Conservation (phyloP, 1,139 yeast species). For the Suhomyces chickasaworum region DNA sequence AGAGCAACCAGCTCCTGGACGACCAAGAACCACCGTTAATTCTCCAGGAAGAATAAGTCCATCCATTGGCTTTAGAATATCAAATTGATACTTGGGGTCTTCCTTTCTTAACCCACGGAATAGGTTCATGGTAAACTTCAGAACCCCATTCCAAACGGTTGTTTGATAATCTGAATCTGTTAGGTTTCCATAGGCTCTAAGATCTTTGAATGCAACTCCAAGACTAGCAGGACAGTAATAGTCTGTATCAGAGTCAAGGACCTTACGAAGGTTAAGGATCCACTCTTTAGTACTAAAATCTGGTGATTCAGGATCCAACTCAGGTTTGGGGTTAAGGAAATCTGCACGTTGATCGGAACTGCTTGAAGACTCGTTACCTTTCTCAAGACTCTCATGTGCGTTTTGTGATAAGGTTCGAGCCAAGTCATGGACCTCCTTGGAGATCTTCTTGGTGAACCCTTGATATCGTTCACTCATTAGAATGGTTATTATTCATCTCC, state of each 20-base stretch:
- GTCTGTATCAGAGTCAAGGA: conserved; percentile 60
- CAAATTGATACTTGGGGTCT: conserved; percentile 36
- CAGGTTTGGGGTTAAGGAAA: conserved; percentile 52
- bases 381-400: conserved; percentile 12
- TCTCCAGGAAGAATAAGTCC: conserved; percentile 72
- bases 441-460: conserved; percentile 35
- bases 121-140: conserved; percentile 44
- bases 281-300: conserved; percentile 66
- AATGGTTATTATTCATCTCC: too few relatives aligned
- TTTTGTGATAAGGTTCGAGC: conserved; percentile 52
- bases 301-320: conserved; percentile 44
- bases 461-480: too few relatives aligned
- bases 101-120: conserved; percentile 18
- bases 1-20: conserved; percentile 87
- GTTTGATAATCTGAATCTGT: conserved; percentile 79
- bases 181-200: conserved; percentile 75
- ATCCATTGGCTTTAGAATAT: conserved; percentile 68
- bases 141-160: conserved; percentile 42
- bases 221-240: conserved; percentile 64
- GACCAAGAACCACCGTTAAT: conserved; percentile 72
- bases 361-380: conserved; percentile 39
- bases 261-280: conserved; percentile 67
- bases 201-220: conserved; percentile 68
- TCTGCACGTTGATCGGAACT: conserved; percentile 33
- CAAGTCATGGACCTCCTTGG: conserved; percentile 51